A percentile compares a stretch with the other conserved stretches of the same genome.
phyloP scores from a whole-genome alignment of 768 basidiomycete species.

The Boletus reticulatus region DNA sequence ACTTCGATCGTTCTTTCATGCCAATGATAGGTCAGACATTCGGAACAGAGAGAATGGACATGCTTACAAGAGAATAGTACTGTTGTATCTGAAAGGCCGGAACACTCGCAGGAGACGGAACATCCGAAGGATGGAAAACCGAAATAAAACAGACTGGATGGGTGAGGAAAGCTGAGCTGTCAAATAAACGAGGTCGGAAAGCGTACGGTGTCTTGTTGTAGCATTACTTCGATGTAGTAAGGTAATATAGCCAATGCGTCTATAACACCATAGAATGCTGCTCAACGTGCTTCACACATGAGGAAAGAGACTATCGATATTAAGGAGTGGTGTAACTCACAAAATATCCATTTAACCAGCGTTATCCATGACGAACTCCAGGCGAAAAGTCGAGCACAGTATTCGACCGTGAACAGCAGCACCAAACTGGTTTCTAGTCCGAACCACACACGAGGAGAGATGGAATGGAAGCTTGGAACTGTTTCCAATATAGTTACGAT shows the following conservation, averaged over 20 bases:
- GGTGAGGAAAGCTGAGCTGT: neutral
- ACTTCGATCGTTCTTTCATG: constrained; percentile 75
- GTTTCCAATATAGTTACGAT: constrained; percentile 78
- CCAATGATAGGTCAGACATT: neutral
- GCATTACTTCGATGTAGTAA: constrained; percentile 82
- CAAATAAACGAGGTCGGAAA: constrained; percentile 1
- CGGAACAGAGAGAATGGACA: neutral
- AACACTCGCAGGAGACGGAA: constrained; percentile 89
- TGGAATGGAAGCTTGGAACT: constrained; percentile 70
- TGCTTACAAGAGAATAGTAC: constrained; percentile 76
- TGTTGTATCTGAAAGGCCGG: constrained; percentile 82
- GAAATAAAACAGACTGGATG: constrained; percentile 73
- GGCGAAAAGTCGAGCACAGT: constrained; percentile 67
- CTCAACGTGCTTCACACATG: neutral
- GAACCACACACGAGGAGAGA: constrained; percentile 74
- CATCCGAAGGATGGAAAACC: constrained; percentile 89
- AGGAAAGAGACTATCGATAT: neutral
- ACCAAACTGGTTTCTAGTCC: constrained; percentile 85
- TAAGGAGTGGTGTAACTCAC: constrained; percentile 37
- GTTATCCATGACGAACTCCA: constrained; percentile 67
- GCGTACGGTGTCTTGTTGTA: constrained; percentile 82
- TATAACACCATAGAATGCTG: constrained; percentile 82
- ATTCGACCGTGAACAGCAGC: constrained; percentile 85
- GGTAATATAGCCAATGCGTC: constrained; percentile 85
- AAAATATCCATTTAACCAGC: constrained; percentile 64